phyloP scores from a whole-genome alignment of 768 basidiomycete species.

The Pulveroboletus ravenelii region DNA sequence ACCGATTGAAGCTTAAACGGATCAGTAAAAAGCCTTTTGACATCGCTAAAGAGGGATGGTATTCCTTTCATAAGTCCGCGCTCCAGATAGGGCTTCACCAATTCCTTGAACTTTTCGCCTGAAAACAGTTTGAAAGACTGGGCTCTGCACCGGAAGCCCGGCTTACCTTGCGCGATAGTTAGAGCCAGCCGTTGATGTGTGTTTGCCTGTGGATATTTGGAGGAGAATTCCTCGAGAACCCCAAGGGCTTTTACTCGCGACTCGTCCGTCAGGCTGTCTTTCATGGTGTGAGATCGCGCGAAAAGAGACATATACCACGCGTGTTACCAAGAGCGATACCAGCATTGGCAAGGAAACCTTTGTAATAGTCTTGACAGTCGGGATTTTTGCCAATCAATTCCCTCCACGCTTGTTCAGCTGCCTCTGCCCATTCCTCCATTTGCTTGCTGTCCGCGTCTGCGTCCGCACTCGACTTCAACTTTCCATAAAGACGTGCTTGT shows the following conservation, averaged over 20 bases:
- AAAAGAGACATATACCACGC: background rate
- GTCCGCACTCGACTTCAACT: slow-evolving; percentile 32
- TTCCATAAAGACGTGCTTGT: slow-evolving; percentile 74
- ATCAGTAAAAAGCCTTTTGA: slow-evolving; percentile 79
- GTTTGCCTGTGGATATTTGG: slow-evolving; percentile 60
- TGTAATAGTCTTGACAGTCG: slow-evolving; percentile 78
- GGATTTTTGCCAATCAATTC: slow-evolving; percentile 80
- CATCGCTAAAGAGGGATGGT: slow-evolving; percentile 88
- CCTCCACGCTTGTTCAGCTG: slow-evolving; percentile 80
- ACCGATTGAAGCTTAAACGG: slow-evolving; percentile 60
- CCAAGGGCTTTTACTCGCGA: slow-evolving; percentile 49
- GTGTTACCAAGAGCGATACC: slow-evolving; percentile 61
- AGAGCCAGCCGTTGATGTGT: slow-evolving; percentile 75
- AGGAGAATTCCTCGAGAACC: slow-evolving; percentile 55
- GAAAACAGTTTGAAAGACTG: background rate
- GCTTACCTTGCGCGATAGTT: slow-evolving; percentile 50
- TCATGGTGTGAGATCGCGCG: slow-evolving; percentile 11
- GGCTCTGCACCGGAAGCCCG: background rate
- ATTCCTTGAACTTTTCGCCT: slow-evolving; percentile 65
- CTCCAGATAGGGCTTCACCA: slow-evolving; percentile 63
- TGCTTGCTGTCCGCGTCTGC: slow-evolving; percentile 10
- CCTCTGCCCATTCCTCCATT: slow-evolving; percentile 41
- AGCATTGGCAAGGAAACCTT: slow-evolving; percentile 61
- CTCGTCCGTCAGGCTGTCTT: slow-evolving; percentile 45
- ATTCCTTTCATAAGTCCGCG: slow-evolving; percentile 76